These are phyloP conservation scores for Psilocybe tampanensis DNA, from an alignment of 768 basidiomycete genomes.

Conservation along the genomic window DNA sequence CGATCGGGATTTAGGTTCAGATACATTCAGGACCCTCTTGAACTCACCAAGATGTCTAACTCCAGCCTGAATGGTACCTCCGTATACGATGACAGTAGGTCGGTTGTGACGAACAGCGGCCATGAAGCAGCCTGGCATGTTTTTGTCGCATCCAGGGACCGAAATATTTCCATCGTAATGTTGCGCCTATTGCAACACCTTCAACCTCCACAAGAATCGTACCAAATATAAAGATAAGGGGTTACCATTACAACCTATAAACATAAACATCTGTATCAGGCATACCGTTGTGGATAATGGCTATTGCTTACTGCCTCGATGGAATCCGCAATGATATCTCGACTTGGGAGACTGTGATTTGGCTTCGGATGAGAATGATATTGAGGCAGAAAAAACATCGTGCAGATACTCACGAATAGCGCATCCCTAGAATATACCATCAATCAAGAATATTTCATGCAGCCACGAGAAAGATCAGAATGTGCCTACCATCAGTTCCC, in stretches of 20 bases:
- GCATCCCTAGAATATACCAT: conserved; percentile 61
- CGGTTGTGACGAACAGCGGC: conserved; percentile 87
- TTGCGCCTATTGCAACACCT: conserved; percentile 57
- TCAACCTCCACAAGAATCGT: neutral
- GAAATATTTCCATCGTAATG: conserved; percentile 89
- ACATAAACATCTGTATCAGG: neutral
- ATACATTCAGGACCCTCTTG: conserved; percentile 11
- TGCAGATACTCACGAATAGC: conserved; percentile 66
- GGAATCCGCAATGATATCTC: conserved; percentile 89
- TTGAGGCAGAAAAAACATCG: neutral
- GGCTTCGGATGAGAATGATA: neutral
- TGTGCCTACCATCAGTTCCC: conserved; percentile 77
- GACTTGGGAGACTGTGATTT: conserved; percentile 67
- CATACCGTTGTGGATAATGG: neutral
- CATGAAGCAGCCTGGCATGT: conserved; percentile 90
- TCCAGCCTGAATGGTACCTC: conserved; percentile 83
- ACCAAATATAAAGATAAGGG: neutral
- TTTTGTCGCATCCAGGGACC: conserved; percentile 89
- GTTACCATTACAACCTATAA: conserved; percentile 58
- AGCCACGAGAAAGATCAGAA: neutral
- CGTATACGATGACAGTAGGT: conserved; percentile 86
- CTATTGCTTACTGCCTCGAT: conserved; percentile 67
- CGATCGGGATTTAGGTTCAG: neutral
- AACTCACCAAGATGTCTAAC: conserved; percentile 64
- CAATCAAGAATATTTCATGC: neutral